Base-by-base conservation (phyloP, 768 basidiomycete species). In the Suillus spraguei region DNA sequence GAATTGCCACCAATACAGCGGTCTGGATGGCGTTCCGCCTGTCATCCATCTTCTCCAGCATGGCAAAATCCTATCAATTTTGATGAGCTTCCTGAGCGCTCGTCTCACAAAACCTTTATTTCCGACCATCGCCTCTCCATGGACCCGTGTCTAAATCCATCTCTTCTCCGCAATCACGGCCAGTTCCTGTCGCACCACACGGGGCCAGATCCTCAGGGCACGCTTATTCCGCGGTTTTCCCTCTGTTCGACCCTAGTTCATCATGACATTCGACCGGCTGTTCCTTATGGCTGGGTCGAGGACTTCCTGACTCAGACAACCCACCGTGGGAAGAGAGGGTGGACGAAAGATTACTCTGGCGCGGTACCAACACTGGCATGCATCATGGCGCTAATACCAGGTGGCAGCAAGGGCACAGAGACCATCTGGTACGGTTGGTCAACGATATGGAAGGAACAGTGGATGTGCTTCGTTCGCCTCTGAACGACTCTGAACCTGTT, bases 301-400 rank as follows among this genome's bases (percentile, higher is more conserved):
- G 81, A 82, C 7, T 70, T 14, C 75, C 79, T 8, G 76, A 77
- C 4, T 71, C 71, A 3, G 78, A 87, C 66, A 86, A 91, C 72
- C 83, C 87, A 10, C 80, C 79, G 0, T 94, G 88, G 85, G 83
- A 86, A 17, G 79, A 83, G 38, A 92, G 89, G 76, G 35, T 75
- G 1, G 83, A 89, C 70, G 85, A 88, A 64, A 77, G 84, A 4
- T 66, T 92, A 20, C 78, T 86, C 46, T 93, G 92, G 92, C 80
- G 92, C 46, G 92, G 92, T 3, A 84, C 84, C 47, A 90, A 85
- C 52, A 92, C 91, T 0, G 92, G 91, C 11, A 88, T 86, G 22
- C 76, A 67, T 59, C 80, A 83, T 41, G 68, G 74, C 14, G 60
- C 69, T 2, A 60, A 66, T 1, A 75, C 80, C 9, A 75, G 76